Conservation (phyloP, 768 basidiomycete species). For the Phanerodontia chrysosporium region DNA sequence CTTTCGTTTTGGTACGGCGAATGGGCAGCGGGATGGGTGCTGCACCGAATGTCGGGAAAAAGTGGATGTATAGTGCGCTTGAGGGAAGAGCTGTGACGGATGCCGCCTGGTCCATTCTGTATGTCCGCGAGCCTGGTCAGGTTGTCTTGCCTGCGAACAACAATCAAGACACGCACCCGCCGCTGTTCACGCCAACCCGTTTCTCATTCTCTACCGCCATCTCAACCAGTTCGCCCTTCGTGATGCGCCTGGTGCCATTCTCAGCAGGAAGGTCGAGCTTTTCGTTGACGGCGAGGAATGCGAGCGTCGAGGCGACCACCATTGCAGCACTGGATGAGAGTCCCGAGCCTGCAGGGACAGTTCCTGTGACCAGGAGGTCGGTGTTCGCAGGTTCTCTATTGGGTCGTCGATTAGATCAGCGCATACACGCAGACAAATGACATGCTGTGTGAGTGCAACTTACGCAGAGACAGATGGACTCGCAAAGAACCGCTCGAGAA, state of each 20-base stretch:
- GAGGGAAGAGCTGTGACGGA: constrained; percentile 72
- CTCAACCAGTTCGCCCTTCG: constrained; percentile 68
- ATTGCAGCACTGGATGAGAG: constrained; percentile 87
- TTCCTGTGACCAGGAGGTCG: constrained; percentile 75
- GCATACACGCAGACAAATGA: background rate
- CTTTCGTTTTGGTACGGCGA: constrained; percentile 31
- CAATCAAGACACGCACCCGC: constrained; percentile 46
- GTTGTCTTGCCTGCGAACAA: too few species aligned
- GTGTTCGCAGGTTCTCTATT: constrained; percentile 27
- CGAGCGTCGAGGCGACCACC: constrained; percentile 82
- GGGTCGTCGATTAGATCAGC: constrained; percentile 17
- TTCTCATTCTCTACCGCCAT: constrained; percentile 85
- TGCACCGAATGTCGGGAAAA: constrained; percentile 70
- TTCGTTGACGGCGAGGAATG: constrained; percentile 74
- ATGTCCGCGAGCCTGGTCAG: background rate
- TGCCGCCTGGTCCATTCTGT: constrained; percentile 87
- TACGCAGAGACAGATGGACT: background rate
- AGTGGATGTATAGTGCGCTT: constrained; percentile 75
- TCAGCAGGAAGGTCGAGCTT: constrained; percentile 34
- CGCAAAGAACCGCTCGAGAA: constrained; percentile 15
- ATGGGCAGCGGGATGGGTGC: constrained; percentile 61
- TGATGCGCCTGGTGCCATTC: constrained; percentile 28
- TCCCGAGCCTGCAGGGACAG: constrained; percentile 84
- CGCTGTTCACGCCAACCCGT: constrained; percentile 79
- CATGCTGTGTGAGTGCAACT: too few species aligned